phyloP scores from a whole-genome alignment of 371 early-diverging fungal genomes.

The Haplosporangium sp. region DNA sequence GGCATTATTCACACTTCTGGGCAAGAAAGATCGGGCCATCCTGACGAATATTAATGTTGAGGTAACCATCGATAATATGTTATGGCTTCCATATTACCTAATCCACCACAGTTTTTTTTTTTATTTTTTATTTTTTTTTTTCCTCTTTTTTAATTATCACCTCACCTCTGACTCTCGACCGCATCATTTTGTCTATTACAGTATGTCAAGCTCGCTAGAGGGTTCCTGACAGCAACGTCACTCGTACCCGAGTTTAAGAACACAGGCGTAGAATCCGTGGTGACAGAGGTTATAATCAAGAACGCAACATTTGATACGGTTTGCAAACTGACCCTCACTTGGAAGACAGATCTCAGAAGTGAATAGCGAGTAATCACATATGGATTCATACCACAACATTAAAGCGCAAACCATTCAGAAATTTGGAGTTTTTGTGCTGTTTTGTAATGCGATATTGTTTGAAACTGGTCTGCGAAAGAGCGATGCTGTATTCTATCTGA shows the following conservation, averaged over 20 bases:
- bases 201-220: constrained; percentile 25
- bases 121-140: too few relatives aligned
- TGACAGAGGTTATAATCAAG: constrained; percentile 31
- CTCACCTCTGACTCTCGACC: too few relatives aligned
- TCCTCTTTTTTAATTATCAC: background rate
- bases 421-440: too few relatives aligned
- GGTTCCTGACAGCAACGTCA: constrained; percentile 37
- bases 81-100: background rate
- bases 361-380: constrained; percentile 1
- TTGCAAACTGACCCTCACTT: constrained; percentile 35
- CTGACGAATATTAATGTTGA: constrained; percentile 61
- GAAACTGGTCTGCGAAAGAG: background rate
- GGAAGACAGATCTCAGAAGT: constrained; percentile 24
- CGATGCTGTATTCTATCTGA: background rate
- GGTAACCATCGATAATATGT: constrained; percentile 34
- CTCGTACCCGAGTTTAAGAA: constrained; percentile 14
- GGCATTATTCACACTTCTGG: constrained; percentile 60
- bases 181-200: background rate
- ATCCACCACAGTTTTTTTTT: background rate
- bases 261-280: background rate
- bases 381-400: too few relatives aligned
- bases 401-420: too few relatives aligned
- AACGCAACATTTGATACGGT: constrained; percentile 36
- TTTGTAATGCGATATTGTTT: background rate
- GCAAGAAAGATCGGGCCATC: constrained; percentile 64